A percentile compares a stretch with the other conserved stretches of the same genome.
Conservation (phyloP, 148 eudicot species). For the Agrostemma githago region DNA sequence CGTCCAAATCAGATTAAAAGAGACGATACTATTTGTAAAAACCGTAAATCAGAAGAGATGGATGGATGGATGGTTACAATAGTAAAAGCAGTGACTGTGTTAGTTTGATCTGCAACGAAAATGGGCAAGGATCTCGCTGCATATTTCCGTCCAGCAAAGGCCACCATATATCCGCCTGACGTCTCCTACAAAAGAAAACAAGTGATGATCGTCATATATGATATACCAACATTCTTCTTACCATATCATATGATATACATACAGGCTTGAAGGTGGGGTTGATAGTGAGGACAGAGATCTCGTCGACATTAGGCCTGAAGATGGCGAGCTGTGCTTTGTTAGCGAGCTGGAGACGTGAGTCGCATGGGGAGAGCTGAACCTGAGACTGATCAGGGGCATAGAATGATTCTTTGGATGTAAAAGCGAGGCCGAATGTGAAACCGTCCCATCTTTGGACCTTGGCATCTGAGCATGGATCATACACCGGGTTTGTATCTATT, state of each 20-base stretch:
- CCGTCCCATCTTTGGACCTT: slow-evolving; percentile 60
- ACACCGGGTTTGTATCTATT: slow-evolving; percentile 48
- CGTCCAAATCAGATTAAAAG: background rate
- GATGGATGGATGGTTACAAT: slow-evolving; percentile 39
- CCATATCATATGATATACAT: slow-evolving; percentile 14
- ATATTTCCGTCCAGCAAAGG: slow-evolving; percentile 72
- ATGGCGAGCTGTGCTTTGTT: slow-evolving; percentile 46
- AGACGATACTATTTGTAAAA: background rate
- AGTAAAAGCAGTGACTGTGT: slow-evolving; percentile 54
- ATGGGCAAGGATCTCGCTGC: slow-evolving; percentile 78
- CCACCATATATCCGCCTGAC: slow-evolving; percentile 81
- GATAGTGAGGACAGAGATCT: slow-evolving; percentile 69
- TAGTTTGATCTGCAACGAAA: slow-evolving; percentile 50
- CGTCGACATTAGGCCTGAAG: slow-evolving; percentile 79
- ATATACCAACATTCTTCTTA: background rate
- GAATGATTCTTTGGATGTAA: slow-evolving; percentile 53
- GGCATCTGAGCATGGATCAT: slow-evolving; percentile 67
- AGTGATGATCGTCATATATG: background rate
- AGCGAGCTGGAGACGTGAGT: slow-evolving; percentile 50
- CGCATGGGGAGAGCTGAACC: slow-evolving; percentile 83
- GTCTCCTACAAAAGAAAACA: slow-evolving; percentile 28
- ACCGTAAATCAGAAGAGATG: background rate
- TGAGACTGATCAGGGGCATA: slow-evolving; percentile 47
- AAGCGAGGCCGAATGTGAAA: slow-evolving; percentile 65
- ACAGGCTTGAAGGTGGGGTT: slow-evolving; percentile 55